Conservation (phyloP, 495 filamentous ascomycete species). For the Aspergillus kassunensis region DNA sequence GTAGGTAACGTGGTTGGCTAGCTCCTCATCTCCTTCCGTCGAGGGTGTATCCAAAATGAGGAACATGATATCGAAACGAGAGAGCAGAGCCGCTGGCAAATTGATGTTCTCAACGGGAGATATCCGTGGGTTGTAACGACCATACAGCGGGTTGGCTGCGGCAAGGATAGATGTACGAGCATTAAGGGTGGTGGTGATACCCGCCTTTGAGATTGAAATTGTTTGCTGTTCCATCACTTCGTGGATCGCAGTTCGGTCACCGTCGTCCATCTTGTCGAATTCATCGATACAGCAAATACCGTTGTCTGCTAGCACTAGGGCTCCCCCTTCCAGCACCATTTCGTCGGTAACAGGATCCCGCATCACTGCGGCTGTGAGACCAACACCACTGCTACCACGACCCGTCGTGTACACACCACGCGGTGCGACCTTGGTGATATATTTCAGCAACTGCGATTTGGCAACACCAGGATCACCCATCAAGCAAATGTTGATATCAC, state of each 20-base stretch:
- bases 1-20: constrained; percentile 93
- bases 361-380: constrained; percentile 98
- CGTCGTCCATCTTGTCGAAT: constrained; percentile 99
- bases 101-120: constrained; percentile 99
- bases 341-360: constrained; percentile 97
- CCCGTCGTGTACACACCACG: constrained; percentile 97
- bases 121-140: constrained; percentile 94
- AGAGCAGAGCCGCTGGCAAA: constrained; percentile 88
- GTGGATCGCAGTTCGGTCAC: constrained; percentile 94
- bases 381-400: constrained; percentile 91
- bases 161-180: constrained; percentile 96
- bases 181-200: constrained; percentile 93
- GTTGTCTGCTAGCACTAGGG: constrained; percentile 92
- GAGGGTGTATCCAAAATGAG: constrained; percentile 90
- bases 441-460: constrained; percentile 96
- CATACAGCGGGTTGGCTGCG: constrained; percentile 94
- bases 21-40: constrained; percentile 81
- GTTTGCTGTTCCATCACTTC: constrained; percentile 99
- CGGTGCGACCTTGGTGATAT: constrained; percentile 96
- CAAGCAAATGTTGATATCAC: constrained; percentile 96
- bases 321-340: constrained; percentile 97
- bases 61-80: constrained; percentile 96
- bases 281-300: constrained; percentile 99
- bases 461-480: constrained; percentile 99
- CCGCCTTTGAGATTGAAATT: constrained; percentile 97